Base-by-base conservation (phyloP, 2,329 filamentous ascomycete genomes). In the Coniella vitis region DNA sequence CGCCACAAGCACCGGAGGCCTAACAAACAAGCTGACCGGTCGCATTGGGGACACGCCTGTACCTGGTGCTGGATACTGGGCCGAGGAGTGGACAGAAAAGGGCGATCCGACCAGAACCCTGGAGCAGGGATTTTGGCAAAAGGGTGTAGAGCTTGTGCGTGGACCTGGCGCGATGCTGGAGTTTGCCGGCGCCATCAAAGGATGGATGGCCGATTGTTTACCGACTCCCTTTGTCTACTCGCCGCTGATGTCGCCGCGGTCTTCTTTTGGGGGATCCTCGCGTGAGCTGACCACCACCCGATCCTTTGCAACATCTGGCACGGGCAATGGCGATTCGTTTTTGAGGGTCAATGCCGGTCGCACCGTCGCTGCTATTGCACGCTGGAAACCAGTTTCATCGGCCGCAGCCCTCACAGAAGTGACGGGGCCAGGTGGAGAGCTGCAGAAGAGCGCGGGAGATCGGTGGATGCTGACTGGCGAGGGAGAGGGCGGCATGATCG, bases 261-360 rank as follows among this genome's bases (percentile, higher is more conserved):
- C 19, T 13, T 12, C 17, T 2, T n/a, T 9, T 10, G 16, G 9
- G 10, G n/a, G n/a, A n/a, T 21, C 14, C 7, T 14, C 25, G 7
- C n/a, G 38, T 3, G 45, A 43, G 9, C 4, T 56, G 34, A 55
- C 49, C 8, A 69, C 65, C 5, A 71, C 65, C 0, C 79, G 61
- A 4, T 71, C 73, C 0, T 60, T 76, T 7, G 87, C 75, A 0
- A 69, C 88, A 9, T 91, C 86, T 0, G 86, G 87, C 1, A 91
- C 89, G 0, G 90, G 90, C 0, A 95, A 95, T 58, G 90, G 90
- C 0, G 90, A 95, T 65, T 88, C 86, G 0, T 95, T 95, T 63
- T 73, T 95, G 14, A 81, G 88, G 4, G 70, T 81, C 2, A 78
- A 74, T 13, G 89, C 89, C 1, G 79, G 78, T 0, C 79, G 86